Base-by-base conservation (phyloP, 2,329 filamentous ascomycete species). In the Colletotrichum sp. region DNA sequence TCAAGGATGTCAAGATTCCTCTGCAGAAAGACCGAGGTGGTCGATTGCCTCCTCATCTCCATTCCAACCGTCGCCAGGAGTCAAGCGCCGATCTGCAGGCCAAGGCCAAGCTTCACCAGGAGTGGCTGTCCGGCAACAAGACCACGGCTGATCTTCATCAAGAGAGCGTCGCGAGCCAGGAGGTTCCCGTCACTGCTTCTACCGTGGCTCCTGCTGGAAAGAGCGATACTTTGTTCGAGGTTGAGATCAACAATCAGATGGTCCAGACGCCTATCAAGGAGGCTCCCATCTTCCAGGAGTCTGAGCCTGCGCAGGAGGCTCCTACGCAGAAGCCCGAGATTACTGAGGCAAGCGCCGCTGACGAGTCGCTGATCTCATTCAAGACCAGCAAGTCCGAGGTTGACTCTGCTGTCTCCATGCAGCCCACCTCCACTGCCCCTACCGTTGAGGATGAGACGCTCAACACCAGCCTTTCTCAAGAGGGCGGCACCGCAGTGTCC, bases 1-100 rank as follows among this genome's bases (percentile, higher is more conserved):
- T 74, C 21, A 32, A 34, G 12, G 59, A 76, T 21, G 49, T 69
- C 44, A 65, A 76, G 32, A 65, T 76, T 18, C 74, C 74, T 8
- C 26, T 64, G 2, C 28, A 18, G 36, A 26, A 52, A 12, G 26
- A n/a, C n/a, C 34, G 2, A 4, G 16, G 16, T 24, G 13, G 13
- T 34, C 24, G 57, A 34, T 18, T 63, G 55, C 68, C 57, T 21
- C 36, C 36, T 24, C 68, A 63, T 32, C 16, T 49, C 4, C 68
- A 63, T 10, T 28, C 16, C 18, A 32, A 21, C n/a, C 44, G n/a
- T 26, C 24, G 24, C 21, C 52, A 68, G 65, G 57, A 57, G 28
- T 32, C 49, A 21, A 30, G 10, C 55, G 16, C 21, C 55, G 55
- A 26, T 30, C 21, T n/a, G 26, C 55, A 59, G 26, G 55, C 55